Base-by-base conservation (phyloP, 1,139 yeast genomes). In the Ashbya aceris region DNA sequence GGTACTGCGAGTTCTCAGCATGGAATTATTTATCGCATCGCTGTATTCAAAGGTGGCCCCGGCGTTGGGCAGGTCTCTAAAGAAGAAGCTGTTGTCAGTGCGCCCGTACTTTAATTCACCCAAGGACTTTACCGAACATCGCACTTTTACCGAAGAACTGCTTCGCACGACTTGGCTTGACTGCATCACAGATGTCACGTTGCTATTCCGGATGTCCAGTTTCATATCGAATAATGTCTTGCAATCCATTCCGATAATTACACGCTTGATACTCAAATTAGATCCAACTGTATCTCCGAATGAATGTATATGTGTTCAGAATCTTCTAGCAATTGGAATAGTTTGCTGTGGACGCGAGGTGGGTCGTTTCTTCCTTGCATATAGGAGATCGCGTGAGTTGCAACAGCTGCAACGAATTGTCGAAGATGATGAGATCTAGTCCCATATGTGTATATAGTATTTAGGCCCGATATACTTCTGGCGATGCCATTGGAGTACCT, bases 241-340 rank as follows among this genome's bases (percentile, higher is more conserved):
- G 9, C 27, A 23, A 10, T 6, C 13, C 7, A 34, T 34, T 11
- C 37, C 27, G 9, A n/a, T 34, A 11, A 9, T 34, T n/a, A 10
- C 27, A 14, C n/a, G 29, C 12, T 7, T 23, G n/a, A 10, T 34
- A n/a, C 27, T 34, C 13, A 34, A 20, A 14, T 29, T 26, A 28
- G 33, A 40, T 14, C 49, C 47, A 9, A 47, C 50, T 2, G 45
- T 49, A 6, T 63, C 73, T 0, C 69, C 70, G 1, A 71, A 70
- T 45, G 72, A 70, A 42, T 52, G 64, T 11, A 47, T 59, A 14
- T 65, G 73, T 49, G 54, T 71, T n/a, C 59, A 74, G 30, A 75
- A 74, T 20, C 36, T 51, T 26, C 14, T 45, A 7, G 52, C 54
- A n/a, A 45, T 50, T 28, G 45, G 46, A n/a, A 7, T 41, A 3